Evolutionary conservation across 75 land plant genomes (phyloP).

Genomic region (Chamaecyparis obtusa): DNA sequence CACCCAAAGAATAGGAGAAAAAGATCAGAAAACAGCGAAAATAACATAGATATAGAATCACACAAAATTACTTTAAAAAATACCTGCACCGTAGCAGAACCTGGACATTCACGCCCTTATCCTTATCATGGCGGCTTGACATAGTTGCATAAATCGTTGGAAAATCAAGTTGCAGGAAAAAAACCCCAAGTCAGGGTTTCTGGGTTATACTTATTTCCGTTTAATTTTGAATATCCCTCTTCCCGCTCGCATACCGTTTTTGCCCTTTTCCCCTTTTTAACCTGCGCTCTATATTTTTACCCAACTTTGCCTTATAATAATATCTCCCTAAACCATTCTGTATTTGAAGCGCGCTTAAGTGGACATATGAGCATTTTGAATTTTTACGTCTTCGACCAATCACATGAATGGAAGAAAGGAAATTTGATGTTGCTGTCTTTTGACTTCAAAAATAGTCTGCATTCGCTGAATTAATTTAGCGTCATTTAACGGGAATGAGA

Average conservation of each 20-base stretch:
- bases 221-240: constrained; percentile 9
- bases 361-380: not conserved
- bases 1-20: not conserved
- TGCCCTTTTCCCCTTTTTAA: not conserved
- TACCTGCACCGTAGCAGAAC: constrained; percentile 77
- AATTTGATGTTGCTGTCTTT: no score
- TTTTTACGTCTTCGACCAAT: not conserved
- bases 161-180: not conserved
- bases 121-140: constrained; percentile 45
- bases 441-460: no score
- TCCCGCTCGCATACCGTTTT: constrained; percentile 10
- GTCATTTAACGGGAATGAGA: no score
- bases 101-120: constrained; percentile 69
- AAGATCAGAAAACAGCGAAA: not conserved
- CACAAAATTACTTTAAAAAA: not conserved
- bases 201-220: not conserved
- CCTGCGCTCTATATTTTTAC: not conserved
- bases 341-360: not conserved
- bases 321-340: not conserved
- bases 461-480: no score
- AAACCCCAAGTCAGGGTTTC: not conserved
- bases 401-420: no score
- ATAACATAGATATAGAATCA: not conserved
- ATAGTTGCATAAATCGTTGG: not conserved
- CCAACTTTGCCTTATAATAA: no score